Evolutionary conservation across 169 alveolate genomes (phyloP), one percentile per base, ranked within the genome.

Genomic region (Cryptosporidium meleagridis): DNA sequence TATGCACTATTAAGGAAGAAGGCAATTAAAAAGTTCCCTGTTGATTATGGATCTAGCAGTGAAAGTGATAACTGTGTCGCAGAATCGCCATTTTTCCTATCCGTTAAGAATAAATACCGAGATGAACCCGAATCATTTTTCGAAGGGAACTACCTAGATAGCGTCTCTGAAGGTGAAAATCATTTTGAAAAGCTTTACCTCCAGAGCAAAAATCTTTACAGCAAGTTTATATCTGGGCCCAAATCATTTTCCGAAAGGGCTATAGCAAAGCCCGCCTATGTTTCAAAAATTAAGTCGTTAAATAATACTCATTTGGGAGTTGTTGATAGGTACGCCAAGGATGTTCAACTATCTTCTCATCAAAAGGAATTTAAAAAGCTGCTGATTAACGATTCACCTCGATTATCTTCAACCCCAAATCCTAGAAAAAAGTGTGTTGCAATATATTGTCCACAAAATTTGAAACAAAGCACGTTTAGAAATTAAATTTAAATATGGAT

Each of bases 391-490:
- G 72, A 37, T 33, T 33, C 26, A 35, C 48, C 44, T 3, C 21
- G 3, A 14, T 10, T 10, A 6, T 37, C 44, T 37, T 65, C 37
- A 29, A 5, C 10, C 48, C 58, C 2, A 31, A 16, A 2, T 16
- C 18, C 37, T 3, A 29, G 86, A 37, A 55, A 52, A 51, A 73
- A 73, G 70, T 73, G 70, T 33, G 86, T 73, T 14, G 86, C 86
- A n/a, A 73, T 73, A 2, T 73, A 35, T 58, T 73, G 86, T 37
- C 86, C 68, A 55, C n/a, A 23, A 23, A 73, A 48, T 51, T 70
- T 31, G 4, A 70, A 70, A 23, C 62, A 70, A 65, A 31, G 16
- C 1, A 33, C 51, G 3, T 65, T 65, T 65, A 65, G 51, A 65
- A 65, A 65, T 37, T 65, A 10, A 12, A 31, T 65, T 31, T 65